phyloP scores from a whole-genome alignment of 1,139 yeast species.

The Schwanniomyces etchellsii region DNA sequence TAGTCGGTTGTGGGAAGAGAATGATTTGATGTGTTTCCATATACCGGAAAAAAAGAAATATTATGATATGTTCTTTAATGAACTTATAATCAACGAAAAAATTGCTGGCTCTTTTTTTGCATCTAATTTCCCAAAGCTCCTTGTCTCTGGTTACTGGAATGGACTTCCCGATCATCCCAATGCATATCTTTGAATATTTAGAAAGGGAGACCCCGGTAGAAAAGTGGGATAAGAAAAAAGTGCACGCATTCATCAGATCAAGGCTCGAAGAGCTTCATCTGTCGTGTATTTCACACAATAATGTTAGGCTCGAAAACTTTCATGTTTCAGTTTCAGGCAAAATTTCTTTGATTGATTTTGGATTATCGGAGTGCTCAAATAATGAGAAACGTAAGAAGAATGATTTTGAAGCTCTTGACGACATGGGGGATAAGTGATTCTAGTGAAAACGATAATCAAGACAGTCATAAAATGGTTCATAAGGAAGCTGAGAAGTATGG shows the following conservation, averaged over 20 bases:
- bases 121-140: conserved; percentile 5
- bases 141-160: conserved; percentile 6
- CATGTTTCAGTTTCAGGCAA: conserved; percentile 3
- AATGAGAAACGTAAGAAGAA: conserved; percentile 3
- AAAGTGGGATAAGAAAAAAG: conserved; percentile 2
- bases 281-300: conserved; percentile 3
- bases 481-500: conserved; percentile 1
- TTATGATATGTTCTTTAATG: conserved; percentile 4
- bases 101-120: conserved; percentile 4
- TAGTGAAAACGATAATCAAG: conserved; percentile 1
- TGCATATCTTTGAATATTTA: conserved; percentile 4
- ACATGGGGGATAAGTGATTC: conserved; percentile 1
- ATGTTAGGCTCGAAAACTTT: conserved; percentile 2
- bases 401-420: conserved; percentile 4
- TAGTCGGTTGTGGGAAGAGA: conserved; percentile 2
- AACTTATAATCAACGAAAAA: conserved; percentile 4
- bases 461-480: not conserved
- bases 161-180: conserved; percentile 4
- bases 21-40: conserved; percentile 1
- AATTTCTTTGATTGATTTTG: conserved; percentile 3
- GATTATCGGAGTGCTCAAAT: conserved; percentile 3
- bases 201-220: conserved; percentile 1
- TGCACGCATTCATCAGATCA: conserved; percentile 2
- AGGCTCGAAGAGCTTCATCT: conserved; percentile 3
- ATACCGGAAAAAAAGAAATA: conserved; percentile 2